Percentiles rank a stretch among this genome's conserved stretches.
Evolutionary conservation across 306 rosid genomes (phyloP).

Genomic region (Pyrus communis): DNA sequence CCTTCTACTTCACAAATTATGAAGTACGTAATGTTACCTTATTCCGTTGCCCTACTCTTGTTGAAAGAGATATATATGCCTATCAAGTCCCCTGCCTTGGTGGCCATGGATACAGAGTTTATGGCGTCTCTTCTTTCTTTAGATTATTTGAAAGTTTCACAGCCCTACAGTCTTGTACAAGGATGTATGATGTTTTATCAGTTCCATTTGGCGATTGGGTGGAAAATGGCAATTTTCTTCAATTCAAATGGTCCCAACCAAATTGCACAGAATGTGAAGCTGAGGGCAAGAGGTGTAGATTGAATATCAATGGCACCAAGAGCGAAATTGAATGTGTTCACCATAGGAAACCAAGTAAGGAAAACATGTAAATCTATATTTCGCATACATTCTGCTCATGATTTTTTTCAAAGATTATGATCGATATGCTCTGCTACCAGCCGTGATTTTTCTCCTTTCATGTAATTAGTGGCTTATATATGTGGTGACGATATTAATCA

Average conservation of each 20-base stretch:
- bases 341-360: not conserved
- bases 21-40: not conserved
- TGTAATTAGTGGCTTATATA: not conserved
- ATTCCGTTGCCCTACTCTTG: constrained; percentile 22
- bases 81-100: not conserved
- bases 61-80: not conserved
- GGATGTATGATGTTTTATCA: constrained; percentile 10
- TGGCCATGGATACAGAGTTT: not conserved
- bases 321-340: not conserved
- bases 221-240: not conserved
- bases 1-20: not conserved
- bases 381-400: not conserved
- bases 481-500: not conserved
- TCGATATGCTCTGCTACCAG: too few relatives aligned
- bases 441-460: too few relatives aligned
- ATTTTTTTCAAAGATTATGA: not conserved
- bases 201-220: not conserved
- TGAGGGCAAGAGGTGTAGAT: constrained; percentile 17
- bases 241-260: constrained; percentile 27
- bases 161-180: constrained; percentile 13
- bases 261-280: constrained; percentile 26
- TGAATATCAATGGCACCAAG: not conserved
- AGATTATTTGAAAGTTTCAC: accelerated
- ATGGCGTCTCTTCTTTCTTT: not conserved
- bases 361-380: not conserved